A percentile compares a stretch with the other conserved stretches of the same genome.
Conservation (phyloP, 2,329 filamentous ascomycete species). For the Verticillium zaregamsianum region DNA sequence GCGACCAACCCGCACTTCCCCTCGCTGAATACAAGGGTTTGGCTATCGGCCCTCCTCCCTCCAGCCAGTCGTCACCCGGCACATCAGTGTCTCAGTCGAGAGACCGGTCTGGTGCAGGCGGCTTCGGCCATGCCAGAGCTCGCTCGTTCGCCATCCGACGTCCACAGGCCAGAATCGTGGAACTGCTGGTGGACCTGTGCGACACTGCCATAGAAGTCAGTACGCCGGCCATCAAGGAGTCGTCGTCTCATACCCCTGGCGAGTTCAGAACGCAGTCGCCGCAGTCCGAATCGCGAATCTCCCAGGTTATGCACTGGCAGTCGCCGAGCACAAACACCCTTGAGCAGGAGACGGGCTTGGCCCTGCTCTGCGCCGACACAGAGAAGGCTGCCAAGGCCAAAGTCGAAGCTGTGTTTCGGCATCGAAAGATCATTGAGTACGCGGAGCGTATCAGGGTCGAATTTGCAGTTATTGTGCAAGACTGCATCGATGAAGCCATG, state of each 20-base stretch:
- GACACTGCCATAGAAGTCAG: constrained; percentile 95
- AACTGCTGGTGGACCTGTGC: constrained; percentile 89
- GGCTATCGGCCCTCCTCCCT: constrained; percentile 72
- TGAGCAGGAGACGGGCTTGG: constrained; percentile 89
- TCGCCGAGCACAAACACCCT: constrained; percentile 87
- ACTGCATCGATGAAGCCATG: constrained; percentile 91
- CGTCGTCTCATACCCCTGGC: constrained; percentile 59
- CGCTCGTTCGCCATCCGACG: constrained; percentile 88
- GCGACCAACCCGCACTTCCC: constrained; percentile 47
- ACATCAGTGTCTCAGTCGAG: constrained; percentile 68
- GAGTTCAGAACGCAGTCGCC: constrained; percentile 92
- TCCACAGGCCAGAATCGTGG: constrained; percentile 88
- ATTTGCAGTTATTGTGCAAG: constrained; percentile 87
- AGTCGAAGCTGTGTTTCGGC: constrained; percentile 87
- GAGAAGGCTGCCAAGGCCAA: constrained; percentile 81
- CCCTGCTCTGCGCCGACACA: constrained; percentile 84
- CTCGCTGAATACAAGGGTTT: constrained; percentile 83
- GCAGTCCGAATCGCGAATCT: constrained; percentile 90
- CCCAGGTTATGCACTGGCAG: constrained; percentile 94
- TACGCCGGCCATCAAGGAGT: constrained; percentile 87
- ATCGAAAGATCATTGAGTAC: constrained; percentile 92
- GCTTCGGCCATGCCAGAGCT: constrained; percentile 73
- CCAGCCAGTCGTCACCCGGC: constrained; percentile 67
- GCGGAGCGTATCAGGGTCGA: constrained; percentile 92
- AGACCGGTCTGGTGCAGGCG: constrained; percentile 63